phyloP scores from a whole-genome alignment of 139 green algal species.

The Chlamydomonas urium region DNA sequence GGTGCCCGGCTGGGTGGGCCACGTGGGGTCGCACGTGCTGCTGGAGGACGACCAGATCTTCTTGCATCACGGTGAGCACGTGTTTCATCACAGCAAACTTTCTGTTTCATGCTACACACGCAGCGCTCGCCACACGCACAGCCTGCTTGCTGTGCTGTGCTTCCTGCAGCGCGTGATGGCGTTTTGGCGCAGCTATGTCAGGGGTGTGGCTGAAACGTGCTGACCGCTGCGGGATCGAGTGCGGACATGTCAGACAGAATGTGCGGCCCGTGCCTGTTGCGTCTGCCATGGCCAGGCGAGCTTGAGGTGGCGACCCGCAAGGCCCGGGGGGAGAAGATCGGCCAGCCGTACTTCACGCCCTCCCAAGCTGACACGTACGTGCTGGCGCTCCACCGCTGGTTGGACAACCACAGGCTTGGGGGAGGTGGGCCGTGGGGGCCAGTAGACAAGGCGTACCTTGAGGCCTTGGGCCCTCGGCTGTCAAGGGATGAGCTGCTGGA shows the following conservation, averaged over 20 bases:
- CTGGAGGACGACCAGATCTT: slow-evolving; percentile 48
- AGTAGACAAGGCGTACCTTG: slow-evolving; percentile 7
- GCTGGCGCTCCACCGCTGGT: slow-evolving; percentile 25
- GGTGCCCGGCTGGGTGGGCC: slow-evolving; percentile 15
- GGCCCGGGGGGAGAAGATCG: slow-evolving; percentile 1
- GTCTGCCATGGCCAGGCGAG: slow-evolving; percentile 8
- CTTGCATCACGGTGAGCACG: slow-evolving; percentile 28
- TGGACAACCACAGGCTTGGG: slow-evolving; percentile 20
- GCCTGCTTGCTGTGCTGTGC: too few species aligned
- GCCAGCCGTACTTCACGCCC: slow-evolving; percentile 25
- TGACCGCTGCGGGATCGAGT: neutral
- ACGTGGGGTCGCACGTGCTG: slow-evolving; percentile 25
- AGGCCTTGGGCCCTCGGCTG: slow-evolving; percentile 14
- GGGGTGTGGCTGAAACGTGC: neutral
- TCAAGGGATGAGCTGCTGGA: slow-evolving; percentile 25
- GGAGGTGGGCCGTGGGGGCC: slow-evolving; percentile 27
- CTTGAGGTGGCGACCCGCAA: slow-evolving; percentile 8
- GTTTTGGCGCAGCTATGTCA: neutral
- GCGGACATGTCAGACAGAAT: neutral
- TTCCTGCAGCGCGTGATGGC: neutral
- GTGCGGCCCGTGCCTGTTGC: too few species aligned
- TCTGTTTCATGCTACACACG: too few species aligned
- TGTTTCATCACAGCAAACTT: too few species aligned
- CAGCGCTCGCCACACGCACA: too few species aligned
- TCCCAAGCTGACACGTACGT: slow-evolving; percentile 12